A percentile compares a stretch with the other conserved stretches of the same genome.
Conservation (phyloP, 192 early-diverging fungal species). For the Umbelopsis vinacea region DNA sequence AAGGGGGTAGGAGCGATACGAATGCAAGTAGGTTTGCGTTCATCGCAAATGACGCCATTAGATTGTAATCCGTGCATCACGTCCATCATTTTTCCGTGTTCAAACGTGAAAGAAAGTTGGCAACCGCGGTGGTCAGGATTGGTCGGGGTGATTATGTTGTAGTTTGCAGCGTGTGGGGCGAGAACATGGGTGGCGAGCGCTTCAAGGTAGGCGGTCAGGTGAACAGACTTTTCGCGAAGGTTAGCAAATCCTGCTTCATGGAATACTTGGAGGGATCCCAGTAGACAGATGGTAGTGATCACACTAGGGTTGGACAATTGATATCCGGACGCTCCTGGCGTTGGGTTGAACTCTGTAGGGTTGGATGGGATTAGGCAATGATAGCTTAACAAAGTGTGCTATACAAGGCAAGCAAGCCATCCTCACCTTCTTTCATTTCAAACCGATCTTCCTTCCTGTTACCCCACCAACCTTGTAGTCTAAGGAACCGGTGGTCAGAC, state of each 20-base stretch:
- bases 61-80: slow-evolving; percentile 66
- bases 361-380: not conserved
- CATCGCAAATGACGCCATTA: slow-evolving; percentile 82
- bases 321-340: slow-evolving; percentile 80
- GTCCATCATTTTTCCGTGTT: slow-evolving; percentile 57
- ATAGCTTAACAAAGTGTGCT: not conserved
- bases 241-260: slow-evolving; percentile 67
- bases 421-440: slow-evolving; percentile 77
- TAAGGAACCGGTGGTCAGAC: slow-evolving; percentile 21
- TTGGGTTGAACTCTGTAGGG: slow-evolving; percentile 69
- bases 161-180: slow-evolving; percentile 24
- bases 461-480: slow-evolving; percentile 83
- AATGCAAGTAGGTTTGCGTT: slow-evolving; percentile 90
- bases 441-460: slow-evolving; percentile 84
- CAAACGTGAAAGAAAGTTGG: slow-evolving; percentile 80
- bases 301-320: slow-evolving; percentile 91
- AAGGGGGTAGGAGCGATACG: slow-evolving; percentile 89
- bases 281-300: slow-evolving; percentile 69
- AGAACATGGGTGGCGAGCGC: slow-evolving; percentile 60
- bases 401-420: not conserved
- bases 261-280: slow-evolving; percentile 84
- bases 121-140: slow-evolving; percentile 79
- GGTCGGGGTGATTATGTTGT: slow-evolving; percentile 81
- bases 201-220: slow-evolving; percentile 88
- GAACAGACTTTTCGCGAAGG: slow-evolving; percentile 75